A percentile compares a stretch with the other conserved stretches of the same genome.
Conservation (phyloP, 345 rosid species). For the Rhodomyrtus tomentosa region DNA sequence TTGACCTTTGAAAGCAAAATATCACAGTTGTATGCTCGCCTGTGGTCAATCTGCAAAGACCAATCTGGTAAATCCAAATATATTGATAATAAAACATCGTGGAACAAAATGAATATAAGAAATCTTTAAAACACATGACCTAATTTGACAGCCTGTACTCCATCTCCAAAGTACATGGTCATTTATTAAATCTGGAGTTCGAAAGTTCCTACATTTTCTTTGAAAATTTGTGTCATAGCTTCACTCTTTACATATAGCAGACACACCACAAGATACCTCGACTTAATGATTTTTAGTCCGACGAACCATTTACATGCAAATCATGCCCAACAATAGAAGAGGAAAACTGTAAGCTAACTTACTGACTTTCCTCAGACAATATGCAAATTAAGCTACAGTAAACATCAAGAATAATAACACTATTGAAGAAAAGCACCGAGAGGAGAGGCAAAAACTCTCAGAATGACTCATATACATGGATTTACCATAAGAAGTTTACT, state of each 20-base stretch:
- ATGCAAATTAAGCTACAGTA: neutral
- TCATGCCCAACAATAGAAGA: neutral
- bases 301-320: neutral
- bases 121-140: neutral
- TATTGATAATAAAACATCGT: neutral
- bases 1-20: conserved; percentile 99
- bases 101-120: neutral
- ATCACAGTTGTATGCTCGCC: conserved; percentile 95
- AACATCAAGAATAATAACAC: neutral
- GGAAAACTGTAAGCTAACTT: neutral
- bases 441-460: neutral
- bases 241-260: neutral
- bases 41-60: conserved; percentile 71
- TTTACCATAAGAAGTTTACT: neutral
- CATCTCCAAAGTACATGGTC: neutral
- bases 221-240: neutral
- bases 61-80: neutral
- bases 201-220: neutral
- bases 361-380: neutral
- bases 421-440: neutral
- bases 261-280: neutral
- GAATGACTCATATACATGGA: neutral
- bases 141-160: neutral
- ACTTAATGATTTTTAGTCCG: neutral
- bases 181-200: neutral